Evolutionary conservation across 2,329 filamentous ascomycete species (phyloP).

Genomic region (Teratosphaeria destructans): DNA sequence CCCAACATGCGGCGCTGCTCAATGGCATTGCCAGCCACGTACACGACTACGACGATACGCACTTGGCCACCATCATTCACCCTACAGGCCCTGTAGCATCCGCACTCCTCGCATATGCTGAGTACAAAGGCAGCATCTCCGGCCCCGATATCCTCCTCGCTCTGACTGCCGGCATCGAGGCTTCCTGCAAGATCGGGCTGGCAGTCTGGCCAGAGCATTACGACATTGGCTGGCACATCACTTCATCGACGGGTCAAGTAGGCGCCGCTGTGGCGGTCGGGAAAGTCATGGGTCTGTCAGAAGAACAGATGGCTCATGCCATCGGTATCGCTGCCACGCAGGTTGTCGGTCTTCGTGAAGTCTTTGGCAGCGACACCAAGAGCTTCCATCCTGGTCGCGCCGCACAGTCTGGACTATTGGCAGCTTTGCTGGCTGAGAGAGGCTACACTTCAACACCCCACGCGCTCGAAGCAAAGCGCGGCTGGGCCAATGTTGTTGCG

Average conservation of each 20-base stretch:
- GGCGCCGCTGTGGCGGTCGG: slow-evolving; percentile 44
- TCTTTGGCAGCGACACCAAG: slow-evolving; percentile 48
- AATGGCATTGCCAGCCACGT: slow-evolving; percentile 48
- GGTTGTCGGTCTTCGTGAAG: slow-evolving; percentile 43
- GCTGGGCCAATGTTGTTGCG: slow-evolving; percentile 43
- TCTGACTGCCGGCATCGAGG: slow-evolving; percentile 43
- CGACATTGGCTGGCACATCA: slow-evolving; percentile 48
- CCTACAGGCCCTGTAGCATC: slow-evolving; percentile 42
- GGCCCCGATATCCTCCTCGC: slow-evolving; percentile 42
- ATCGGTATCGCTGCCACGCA: slow-evolving; percentile 45
- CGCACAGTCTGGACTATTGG: slow-evolving; percentile 42
- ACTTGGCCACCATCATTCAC: slow-evolving; percentile 47
- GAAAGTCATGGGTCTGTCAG: slow-evolving; percentile 35
- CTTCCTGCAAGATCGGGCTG: slow-evolving; percentile 42
- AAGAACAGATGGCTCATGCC: slow-evolving; percentile 36
- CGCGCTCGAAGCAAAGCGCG: slow-evolving; percentile 42
- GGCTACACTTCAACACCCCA: slow-evolving; percentile 40
- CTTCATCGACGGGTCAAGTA: slow-evolving; percentile 41
- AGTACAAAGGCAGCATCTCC: slow-evolving; percentile 30
- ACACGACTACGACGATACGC: slow-evolving; percentile 49
- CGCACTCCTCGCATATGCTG: slow-evolving; percentile 40
- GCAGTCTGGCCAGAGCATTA: slow-evolving; percentile 46
- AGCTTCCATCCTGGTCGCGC: slow-evolving; percentile 45
- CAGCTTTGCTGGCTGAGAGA: slow-evolving; percentile 36
- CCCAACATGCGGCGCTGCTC: slow-evolving; percentile 41